phyloP scores from a whole-genome alignment of 2,329 filamentous ascomycete genomes.

The Aquanectria penicillioides region DNA sequence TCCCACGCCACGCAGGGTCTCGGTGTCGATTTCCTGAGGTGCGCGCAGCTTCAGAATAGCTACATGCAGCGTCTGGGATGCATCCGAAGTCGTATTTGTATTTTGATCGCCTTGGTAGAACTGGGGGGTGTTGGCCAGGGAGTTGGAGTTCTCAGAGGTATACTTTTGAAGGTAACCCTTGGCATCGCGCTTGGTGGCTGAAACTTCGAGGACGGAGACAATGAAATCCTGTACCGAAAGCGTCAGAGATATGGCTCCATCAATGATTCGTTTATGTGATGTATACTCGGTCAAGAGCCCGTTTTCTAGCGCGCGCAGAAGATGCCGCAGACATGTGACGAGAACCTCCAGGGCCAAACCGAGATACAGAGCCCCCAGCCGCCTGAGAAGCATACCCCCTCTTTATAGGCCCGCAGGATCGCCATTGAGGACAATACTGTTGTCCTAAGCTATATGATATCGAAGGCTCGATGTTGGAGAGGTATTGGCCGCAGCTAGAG shows the following conservation, averaged over 20 bases:
- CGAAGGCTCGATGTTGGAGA: constrained; percentile 20
- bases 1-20: constrained; percentile 78
- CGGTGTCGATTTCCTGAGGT: constrained; percentile 76
- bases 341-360: constrained; percentile 27
- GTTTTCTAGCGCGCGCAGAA: constrained; percentile 43
- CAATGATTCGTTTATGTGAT: background rate
- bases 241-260: constrained; percentile 19
- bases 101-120: constrained; percentile 48
- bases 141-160: constrained; percentile 50
- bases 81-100: constrained; percentile 14
- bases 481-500: constrained; percentile 38
- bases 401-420: constrained; percentile 8
- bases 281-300: constrained; percentile 46
- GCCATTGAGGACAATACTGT: constrained; percentile 17
- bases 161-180: constrained; percentile 93
- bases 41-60: constrained; percentile 86
- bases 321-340: constrained; percentile 45
- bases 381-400: constrained; percentile 27
- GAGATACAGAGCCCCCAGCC: constrained; percentile 19
- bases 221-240: constrained; percentile 75
- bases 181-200: constrained; percentile 91
- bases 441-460: background rate
- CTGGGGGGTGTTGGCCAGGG: constrained; percentile 40
- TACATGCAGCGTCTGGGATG: constrained; percentile 62
- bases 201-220: constrained; percentile 85